Evolutionary conservation across 2,329 filamentous ascomycete genomes (phyloP).

Genomic region (Fusarium sp.): DNA sequence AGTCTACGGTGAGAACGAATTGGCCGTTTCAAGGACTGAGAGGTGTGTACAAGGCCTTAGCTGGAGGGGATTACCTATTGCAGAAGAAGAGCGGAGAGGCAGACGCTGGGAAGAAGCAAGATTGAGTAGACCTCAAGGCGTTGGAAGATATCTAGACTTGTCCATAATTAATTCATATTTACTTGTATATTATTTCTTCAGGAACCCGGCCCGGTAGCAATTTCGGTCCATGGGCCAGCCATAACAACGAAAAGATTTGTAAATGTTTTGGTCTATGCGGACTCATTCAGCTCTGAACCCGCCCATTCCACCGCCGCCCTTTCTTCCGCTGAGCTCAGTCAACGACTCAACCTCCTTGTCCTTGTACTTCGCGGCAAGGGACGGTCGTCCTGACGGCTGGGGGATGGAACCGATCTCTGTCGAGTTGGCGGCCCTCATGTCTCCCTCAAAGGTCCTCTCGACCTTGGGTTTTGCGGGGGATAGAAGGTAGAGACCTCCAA

Average conservation of each 20-base stretch:
- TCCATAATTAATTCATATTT: constrained; percentile 6
- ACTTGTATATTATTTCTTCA: constrained; percentile 9
- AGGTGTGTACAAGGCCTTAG: constrained; percentile 58
- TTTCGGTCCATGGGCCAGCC: constrained; percentile 28
- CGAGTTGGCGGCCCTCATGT: constrained; percentile 22
- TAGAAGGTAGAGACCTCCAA: constrained; percentile 46
- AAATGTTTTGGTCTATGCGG: constrained; percentile 3
- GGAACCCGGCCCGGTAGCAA: constrained; percentile 12
- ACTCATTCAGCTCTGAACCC: constrained; percentile 47
- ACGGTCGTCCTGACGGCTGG: constrained; percentile 10
- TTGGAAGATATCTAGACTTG: background rate
- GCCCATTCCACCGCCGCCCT: constrained; percentile 42
- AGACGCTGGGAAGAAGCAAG: constrained; percentile 2
- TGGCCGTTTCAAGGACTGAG: constrained; percentile 61
- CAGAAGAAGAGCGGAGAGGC: constrained; percentile 45
- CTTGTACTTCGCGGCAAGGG: constrained; percentile 31
- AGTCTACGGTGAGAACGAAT: constrained; percentile 48
- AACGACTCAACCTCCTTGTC: constrained; percentile 41
- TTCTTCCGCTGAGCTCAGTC: constrained; percentile 48
- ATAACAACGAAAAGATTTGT: background rate
- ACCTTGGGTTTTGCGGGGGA: constrained; percentile 32
- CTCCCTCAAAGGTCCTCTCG: constrained; percentile 24
- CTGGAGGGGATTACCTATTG: constrained; percentile 61
- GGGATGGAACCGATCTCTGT: constrained; percentile 24
- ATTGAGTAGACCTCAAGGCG: background rate